phyloP scores from a whole-genome alignment of 1,284 basidiomycete species.

The Leccinum pachyderme region DNA sequence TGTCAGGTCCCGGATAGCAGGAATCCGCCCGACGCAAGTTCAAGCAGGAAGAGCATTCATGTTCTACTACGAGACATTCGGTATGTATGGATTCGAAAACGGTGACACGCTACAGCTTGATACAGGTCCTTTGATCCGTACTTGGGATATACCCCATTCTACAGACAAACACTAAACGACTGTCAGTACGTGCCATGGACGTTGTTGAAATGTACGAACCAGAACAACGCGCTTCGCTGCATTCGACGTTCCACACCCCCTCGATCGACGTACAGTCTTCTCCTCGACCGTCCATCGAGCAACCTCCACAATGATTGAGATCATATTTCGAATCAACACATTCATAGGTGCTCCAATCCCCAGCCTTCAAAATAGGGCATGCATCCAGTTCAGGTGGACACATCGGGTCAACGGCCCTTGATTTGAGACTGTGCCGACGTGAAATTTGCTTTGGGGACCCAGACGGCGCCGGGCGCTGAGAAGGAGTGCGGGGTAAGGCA shows the following conservation, averaged over 20 bases:
- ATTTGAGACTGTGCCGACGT: constrained; percentile 5
- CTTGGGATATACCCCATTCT: constrained; percentile 15
- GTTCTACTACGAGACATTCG: not conserved
- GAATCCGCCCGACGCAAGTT: not conserved
- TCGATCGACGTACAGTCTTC: constrained; percentile 69
- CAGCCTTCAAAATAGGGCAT: constrained; percentile 53
- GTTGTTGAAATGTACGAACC: constrained; percentile 13
- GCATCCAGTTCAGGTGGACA: constrained; percentile 53
- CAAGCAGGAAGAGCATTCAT: not conserved
- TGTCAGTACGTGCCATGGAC: constrained; percentile 1
- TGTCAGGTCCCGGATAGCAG: constrained; percentile 38
- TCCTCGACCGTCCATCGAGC: constrained; percentile 58
- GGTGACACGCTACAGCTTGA: constrained; percentile 10
- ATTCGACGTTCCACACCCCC: constrained; percentile 67
- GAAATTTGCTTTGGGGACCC: constrained; percentile 2
- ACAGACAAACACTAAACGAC: constrained; percentile 15
- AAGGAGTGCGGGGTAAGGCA: not conserved
- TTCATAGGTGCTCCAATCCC: constrained; percentile 50
- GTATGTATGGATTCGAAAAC: not conserved
- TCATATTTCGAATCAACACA: constrained; percentile 58
- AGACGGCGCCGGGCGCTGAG: constrained; percentile 9
- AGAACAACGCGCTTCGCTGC: constrained; percentile 42
- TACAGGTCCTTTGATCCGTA: constrained; percentile 16
- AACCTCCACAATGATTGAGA: constrained; percentile 73
- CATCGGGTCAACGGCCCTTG: constrained; percentile 39